A percentile compares a stretch with the other conserved stretches of the same genome.
Conservation (phyloP, 1,284 basidiomycete genomes). For the Austroboletus rostrupii region DNA sequence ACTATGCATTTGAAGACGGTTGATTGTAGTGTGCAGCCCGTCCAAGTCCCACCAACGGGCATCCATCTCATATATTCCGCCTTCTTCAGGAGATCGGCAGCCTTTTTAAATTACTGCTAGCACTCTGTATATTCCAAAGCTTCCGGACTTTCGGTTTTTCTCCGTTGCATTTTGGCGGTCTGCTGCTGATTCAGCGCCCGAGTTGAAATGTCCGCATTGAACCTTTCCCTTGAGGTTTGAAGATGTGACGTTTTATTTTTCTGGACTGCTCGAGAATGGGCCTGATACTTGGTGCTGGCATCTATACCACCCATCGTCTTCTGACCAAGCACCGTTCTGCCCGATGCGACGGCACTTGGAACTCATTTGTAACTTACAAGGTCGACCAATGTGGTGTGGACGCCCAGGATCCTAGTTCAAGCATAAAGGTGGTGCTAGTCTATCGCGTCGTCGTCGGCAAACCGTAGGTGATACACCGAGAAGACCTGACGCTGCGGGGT, state of each 20-base stretch:
- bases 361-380: conserved; percentile 11
- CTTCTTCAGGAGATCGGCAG: neutral
- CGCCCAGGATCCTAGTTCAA: conserved; percentile 8
- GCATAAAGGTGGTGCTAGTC: conserved; percentile 21
- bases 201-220: conserved; percentile 13
- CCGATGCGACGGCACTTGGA: neutral
- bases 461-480: neutral
- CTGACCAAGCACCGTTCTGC: conserved; percentile 16
- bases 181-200: conserved; percentile 16
- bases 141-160: conserved; percentile 19
- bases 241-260: neutral
- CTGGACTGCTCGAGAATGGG: neutral
- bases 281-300: conserved; percentile 22
- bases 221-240: no score
- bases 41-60: no score
- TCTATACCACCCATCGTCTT: conserved; percentile 23
- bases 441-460: conserved; percentile 25
- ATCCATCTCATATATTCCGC: neutral
- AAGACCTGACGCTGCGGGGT: conserved; percentile 12
- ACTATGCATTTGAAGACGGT: neutral
- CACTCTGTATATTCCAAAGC: conserved; percentile 19
- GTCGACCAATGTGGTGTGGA: conserved; percentile 19
- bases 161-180: conserved; percentile 13
- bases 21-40: no score
- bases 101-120: conserved; percentile 11